Evolutionary conservation across 2,329 filamentous ascomycete species (phyloP).

Genomic region (Apiospora kogelbergensis): DNA sequence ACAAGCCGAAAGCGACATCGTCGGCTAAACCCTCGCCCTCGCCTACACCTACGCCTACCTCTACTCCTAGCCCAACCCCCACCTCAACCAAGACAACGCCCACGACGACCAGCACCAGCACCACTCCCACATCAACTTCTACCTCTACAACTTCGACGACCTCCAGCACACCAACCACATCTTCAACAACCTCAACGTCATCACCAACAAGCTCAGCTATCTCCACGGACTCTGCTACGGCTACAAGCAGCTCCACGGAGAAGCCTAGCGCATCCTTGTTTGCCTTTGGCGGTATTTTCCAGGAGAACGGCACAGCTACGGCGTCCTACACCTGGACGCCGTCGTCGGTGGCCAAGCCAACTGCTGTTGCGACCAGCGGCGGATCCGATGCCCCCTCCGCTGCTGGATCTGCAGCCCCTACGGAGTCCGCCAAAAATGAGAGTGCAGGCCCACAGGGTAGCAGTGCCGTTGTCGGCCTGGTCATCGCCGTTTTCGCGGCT

Average conservation of each 20-base stretch:
- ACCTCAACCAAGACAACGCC: constrained; percentile 21
- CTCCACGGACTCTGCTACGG: background rate
- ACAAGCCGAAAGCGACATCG: constrained; percentile 18
- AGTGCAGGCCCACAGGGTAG: constrained; percentile 45
- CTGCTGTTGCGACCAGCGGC: constrained; percentile 27
- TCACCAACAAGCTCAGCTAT: background rate
- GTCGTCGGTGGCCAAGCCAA: constrained; percentile 22
- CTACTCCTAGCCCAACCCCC: constrained; percentile 14
- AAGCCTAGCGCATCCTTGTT: constrained; percentile 21
- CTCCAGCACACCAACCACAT: constrained; percentile 16
- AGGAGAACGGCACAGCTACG: constrained; percentile 44
- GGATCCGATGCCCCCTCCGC: too few species aligned
- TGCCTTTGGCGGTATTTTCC: constrained; percentile 49
- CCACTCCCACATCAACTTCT: constrained; percentile 19
- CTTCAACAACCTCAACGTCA: constrained; percentile 10
- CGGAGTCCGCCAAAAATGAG: constrained; percentile 44
- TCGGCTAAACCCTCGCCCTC: constrained; percentile 24
- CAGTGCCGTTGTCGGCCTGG: constrained; percentile 51
- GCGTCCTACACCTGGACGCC: constrained; percentile 17
- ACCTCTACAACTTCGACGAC: constrained; percentile 21
- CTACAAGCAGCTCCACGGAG: constrained; percentile 14
- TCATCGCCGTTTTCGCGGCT: constrained; percentile 56
- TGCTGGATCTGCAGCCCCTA: constrained; percentile 29
- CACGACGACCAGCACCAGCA: constrained; percentile 16
- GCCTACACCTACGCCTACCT: constrained; percentile 13